Percentiles rank a stretch among this genome's conserved stretches.
These are phyloP conservation scores for Solanum pinnatisectum DNA, from an alignment of 257 asterid genomes.

Conservation along the genomic window DNA sequence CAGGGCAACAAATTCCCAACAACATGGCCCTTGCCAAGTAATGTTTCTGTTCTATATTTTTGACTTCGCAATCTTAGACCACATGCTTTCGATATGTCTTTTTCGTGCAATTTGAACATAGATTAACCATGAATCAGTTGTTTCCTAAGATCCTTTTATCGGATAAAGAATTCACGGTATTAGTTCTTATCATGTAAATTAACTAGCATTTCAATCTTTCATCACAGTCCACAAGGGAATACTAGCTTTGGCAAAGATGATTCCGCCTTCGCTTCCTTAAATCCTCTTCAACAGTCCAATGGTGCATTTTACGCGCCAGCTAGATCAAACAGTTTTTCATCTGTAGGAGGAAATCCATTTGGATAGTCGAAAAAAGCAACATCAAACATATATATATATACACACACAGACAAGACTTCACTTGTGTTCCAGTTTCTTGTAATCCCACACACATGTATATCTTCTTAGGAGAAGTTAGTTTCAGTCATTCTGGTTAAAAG, in stretches of 20 bases:
- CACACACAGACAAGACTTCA: neutral
- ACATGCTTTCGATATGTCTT: neutral
- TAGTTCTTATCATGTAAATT: neutral
- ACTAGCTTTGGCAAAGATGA: constrained; percentile 20
- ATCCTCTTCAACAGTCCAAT: constrained; percentile 38
- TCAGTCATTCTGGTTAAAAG: neutral
- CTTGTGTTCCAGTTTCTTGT: neutral
- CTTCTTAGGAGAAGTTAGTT: neutral
- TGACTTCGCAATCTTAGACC: neutral
- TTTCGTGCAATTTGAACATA: neutral
- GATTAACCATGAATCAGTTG: neutral
- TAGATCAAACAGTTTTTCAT: constrained; percentile 19
- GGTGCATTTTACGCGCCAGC: constrained; percentile 6
- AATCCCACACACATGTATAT: neutral
- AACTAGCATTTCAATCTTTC: neutral
- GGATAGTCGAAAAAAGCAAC: constrained; percentile 22
- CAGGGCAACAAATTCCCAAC: constrained; percentile 33
- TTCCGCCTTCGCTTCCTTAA: constrained; percentile 45
- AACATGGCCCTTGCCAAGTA: constrained; percentile 36
- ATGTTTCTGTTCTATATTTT: neutral
- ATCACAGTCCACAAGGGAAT: constrained; percentile 46
- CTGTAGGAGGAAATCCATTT: constrained; percentile 64
- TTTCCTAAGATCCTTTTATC: neutral
- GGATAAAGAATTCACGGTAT: neutral
- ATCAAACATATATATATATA: neutral